Base-by-base conservation (phyloP, 1,139 yeast species). In the Zygosaccharomyces sapae region DNA sequence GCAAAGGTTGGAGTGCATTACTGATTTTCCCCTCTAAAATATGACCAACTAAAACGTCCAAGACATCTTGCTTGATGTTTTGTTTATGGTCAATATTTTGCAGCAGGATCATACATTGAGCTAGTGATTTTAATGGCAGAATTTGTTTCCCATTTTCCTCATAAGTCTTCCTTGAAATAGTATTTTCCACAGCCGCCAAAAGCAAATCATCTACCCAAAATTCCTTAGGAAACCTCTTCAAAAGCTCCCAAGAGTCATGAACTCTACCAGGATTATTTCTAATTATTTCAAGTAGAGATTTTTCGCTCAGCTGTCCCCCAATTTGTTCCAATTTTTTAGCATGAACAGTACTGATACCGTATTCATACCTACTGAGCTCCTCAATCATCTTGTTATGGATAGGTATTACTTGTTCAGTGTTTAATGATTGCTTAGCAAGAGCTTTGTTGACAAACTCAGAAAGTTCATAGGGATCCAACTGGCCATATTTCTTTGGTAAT, bases 221-320 rank as follows among this genome's bases (percentile, higher is more conserved):
- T n/a, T n/a, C n/a, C n/a, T n/a, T n/a, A n/a, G n/a, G n/a, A n/a
- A n/a, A n/a, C n/a, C n/a, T n/a, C n/a, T n/a, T n/a, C n/a, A n/a
- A n/a, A n/a, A 16, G 37, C 44, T 57, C 65, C 67, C 63, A 65
- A 2, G 65, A 61, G 40, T 56, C 59, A 33, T 45, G 46, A 13
- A 58, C 63, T 45, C 68, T 57, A 1, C 67, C 67, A 19, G 68
- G 68, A 43, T 65, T 65, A 34, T 56, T 41, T 31, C 51, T 50
- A 4, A 64, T 46, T 19, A 64, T 48, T 41, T 58, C 56, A 4
- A 51, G 41, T 6, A 62, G 36, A 5, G 65, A 53, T 3, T 50
- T 44, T 19, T 42, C 29, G 10, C 56, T 50, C 10, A 61, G 33
- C 6, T 48, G 38, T 13, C 51, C 46, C 1, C 56, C 52, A 9